These are phyloP conservation scores for Entophlyctis luteolus DNA, from an alignment of 192 early-diverging fungal species.

Conservation along the genomic window DNA sequence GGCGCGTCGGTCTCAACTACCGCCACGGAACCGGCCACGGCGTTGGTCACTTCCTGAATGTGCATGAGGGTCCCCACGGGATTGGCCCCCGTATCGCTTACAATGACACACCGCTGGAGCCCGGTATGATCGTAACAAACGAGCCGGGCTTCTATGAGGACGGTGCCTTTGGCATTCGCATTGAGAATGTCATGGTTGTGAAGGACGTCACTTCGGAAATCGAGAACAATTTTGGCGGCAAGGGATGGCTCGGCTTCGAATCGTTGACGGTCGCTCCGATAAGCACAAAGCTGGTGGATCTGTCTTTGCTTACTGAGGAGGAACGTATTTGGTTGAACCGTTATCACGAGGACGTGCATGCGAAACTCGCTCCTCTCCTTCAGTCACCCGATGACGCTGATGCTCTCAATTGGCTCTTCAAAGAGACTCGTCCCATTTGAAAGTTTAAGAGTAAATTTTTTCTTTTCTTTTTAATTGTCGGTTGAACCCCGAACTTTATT, in stretches of 20 bases:
- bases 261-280: slow-evolving; percentile 84
- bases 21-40: slow-evolving; percentile 98
- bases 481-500: neutral
- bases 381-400: slow-evolving; percentile 56
- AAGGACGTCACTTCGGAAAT: slow-evolving; percentile 65
- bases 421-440: slow-evolving; percentile 73
- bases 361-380: slow-evolving; percentile 77
- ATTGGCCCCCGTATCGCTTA: slow-evolving; percentile 73
- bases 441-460: neutral
- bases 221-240: slow-evolving; percentile 77
- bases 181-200: slow-evolving; percentile 90
- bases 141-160: slow-evolving; percentile 98
- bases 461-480: neutral
- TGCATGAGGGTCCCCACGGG: slow-evolving; percentile 92
- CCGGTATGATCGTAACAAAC: slow-evolving; percentile 95
- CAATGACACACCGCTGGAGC: slow-evolving; percentile 71
- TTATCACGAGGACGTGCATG: slow-evolving; percentile 73
- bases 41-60: slow-evolving; percentile 91
- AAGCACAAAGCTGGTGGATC: slow-evolving; percentile 77
- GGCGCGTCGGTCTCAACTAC: slow-evolving; percentile 91
- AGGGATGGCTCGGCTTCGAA: slow-evolving; percentile 85
- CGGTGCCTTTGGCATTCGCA: slow-evolving; percentile 93
- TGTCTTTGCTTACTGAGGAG: slow-evolving; percentile 59
- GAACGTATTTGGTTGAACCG: slow-evolving; percentile 85
- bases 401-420: slow-evolving; percentile 77